phyloP scores from a whole-genome alignment of 2,329 filamentous ascomycete genomes.

The Sphaerulina vaccinii region DNA sequence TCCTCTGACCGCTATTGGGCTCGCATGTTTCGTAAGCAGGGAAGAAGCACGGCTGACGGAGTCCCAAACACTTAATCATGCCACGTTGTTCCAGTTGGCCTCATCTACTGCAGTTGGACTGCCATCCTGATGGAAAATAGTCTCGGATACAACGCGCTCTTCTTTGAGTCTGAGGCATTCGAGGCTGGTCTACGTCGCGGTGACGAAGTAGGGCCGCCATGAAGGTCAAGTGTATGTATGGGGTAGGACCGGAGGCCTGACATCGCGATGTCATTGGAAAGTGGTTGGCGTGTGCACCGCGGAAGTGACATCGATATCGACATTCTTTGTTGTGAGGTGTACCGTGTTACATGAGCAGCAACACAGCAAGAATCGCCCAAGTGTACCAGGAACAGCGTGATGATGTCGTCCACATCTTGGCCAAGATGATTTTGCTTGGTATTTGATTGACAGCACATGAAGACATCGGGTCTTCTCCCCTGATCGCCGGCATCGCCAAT shows the following conservation, averaged over 20 bases:
- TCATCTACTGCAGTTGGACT: not conserved
- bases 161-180: too few relatives aligned
- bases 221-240: not conserved
- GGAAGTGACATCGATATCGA: too few relatives aligned
- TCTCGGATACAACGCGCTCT: too few relatives aligned
- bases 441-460: conserved; percentile 8
- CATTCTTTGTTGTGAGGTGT: too few relatives aligned
- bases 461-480: not conserved
- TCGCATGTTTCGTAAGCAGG: too few relatives aligned
- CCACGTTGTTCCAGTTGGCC: conserved; percentile 15
- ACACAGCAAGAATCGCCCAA: too few relatives aligned
- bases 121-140: too few relatives aligned
- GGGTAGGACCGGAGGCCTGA: not conserved
- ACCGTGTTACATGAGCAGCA: too few relatives aligned
- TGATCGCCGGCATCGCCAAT: conserved; percentile 5
- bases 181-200: not conserved
- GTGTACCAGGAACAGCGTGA: too few relatives aligned
- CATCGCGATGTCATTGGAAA: too few relatives aligned
- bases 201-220: not conserved
- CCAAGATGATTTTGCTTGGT: conserved; percentile 7
- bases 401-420: conserved; percentile 10
- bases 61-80: not conserved
- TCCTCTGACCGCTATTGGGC: not conserved
- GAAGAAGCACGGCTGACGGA: conserved; percentile 2
- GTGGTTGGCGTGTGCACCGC: too few relatives aligned